Evolutionary conservation across 768 basidiomycete genomes (phyloP).

Genomic region (Hygrocybe punicea): DNA sequence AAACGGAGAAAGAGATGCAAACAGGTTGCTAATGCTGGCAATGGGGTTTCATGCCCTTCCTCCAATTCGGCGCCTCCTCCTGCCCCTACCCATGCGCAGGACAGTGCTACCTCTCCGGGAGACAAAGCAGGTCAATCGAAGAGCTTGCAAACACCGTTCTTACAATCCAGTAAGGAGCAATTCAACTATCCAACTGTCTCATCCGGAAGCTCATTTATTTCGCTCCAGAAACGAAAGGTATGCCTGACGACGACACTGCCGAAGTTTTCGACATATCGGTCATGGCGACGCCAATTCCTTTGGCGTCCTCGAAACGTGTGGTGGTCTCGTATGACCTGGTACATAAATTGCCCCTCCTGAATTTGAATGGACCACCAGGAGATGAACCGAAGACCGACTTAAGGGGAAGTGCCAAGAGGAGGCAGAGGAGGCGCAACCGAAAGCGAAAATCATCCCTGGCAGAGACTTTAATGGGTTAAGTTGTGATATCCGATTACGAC

Average conservation of each 20-base stretch:
- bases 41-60: neutral
- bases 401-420: conserved; percentile 46
- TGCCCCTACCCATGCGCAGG: neutral
- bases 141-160: neutral
- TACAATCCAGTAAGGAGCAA: neutral
- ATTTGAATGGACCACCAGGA: conserved; percentile 50
- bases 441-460: no score
- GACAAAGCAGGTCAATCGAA: neutral
- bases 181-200: neutral
- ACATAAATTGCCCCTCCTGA: conserved; percentile 44
- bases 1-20: neutral
- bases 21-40: neutral
- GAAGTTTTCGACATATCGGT: no score
- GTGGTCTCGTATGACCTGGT: no score
- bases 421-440: conserved; percentile 46
- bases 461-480: no score
- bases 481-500: no score
- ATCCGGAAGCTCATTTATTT: neutral
- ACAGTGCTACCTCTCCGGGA: neutral
- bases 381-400: conserved; percentile 28
- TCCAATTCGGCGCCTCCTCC: neutral
- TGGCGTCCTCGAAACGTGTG: neutral
- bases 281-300: neutral
- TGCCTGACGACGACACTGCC: no score
- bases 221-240: neutral